Conservation (phyloP, 768 basidiomycete species). For the Megacollybia marginata region DNA sequence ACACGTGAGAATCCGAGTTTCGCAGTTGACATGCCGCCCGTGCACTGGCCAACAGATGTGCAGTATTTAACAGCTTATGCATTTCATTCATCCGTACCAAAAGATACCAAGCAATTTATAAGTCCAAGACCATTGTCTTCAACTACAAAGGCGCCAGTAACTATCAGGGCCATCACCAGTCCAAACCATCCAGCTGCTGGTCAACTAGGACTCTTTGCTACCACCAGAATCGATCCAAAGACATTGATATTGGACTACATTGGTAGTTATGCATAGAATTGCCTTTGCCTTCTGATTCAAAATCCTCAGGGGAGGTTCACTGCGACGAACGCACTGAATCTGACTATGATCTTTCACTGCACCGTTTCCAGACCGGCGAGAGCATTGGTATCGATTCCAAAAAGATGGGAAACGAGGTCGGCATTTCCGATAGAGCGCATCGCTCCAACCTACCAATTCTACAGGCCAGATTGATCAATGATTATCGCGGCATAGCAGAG, state of each 20-base stretch:
- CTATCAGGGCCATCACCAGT: slow-evolving; percentile 50
- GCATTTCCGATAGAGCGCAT: too few relatives aligned
- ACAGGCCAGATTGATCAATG: slow-evolving; percentile 75
- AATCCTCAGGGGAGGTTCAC: slow-evolving; percentile 64
- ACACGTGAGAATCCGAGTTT: not conserved
- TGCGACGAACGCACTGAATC: slow-evolving; percentile 62
- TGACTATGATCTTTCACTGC: slow-evolving; percentile 87
- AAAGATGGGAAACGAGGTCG: slow-evolving; percentile 63
- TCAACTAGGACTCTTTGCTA: slow-evolving; percentile 77
- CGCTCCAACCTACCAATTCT: too few relatives aligned
- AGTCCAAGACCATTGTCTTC: slow-evolving; percentile 12
- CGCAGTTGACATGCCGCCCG: slow-evolving; percentile 14
- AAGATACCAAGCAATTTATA: slow-evolving; percentile 32
- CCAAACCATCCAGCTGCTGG: slow-evolving; percentile 68
- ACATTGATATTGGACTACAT: slow-evolving; percentile 74
- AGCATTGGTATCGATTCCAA: slow-evolving; percentile 77
- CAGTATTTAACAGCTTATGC: slow-evolving; percentile 43
- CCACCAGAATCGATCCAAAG: slow-evolving; percentile 57
- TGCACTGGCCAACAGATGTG: slow-evolving; percentile 47
- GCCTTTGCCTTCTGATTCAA: slow-evolving; percentile 1
- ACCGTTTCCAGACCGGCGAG: slow-evolving; percentile 45
- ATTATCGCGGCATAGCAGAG: slow-evolving; percentile 71
- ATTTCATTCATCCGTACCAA: slow-evolving; percentile 54
- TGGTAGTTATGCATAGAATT: slow-evolving; percentile 17
- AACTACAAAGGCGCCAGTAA: slow-evolving; percentile 26